Evolutionary conservation across 495 filamentous ascomycete species (phyloP), one percentile per base, ranked within the genome.

Genomic region (Aspergillus wentii): DNA sequence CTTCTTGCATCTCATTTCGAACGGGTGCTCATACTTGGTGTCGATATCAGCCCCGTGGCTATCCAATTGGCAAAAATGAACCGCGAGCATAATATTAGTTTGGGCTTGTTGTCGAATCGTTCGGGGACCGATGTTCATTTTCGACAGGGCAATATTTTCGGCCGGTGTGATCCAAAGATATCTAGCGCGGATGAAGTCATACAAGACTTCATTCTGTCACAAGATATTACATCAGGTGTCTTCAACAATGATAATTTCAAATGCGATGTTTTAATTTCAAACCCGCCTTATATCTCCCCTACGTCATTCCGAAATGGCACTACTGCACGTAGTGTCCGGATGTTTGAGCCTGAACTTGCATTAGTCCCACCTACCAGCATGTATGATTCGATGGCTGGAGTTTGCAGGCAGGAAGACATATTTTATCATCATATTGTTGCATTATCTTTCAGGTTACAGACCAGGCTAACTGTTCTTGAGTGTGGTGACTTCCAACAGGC

Each of bases 271-370:
- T 55, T 98, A 0, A 76, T 88, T 21, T 79, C 83, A 4, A 98
- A 98, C 59, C 92, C 92, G 8, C 92, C 92, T 0, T 97, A 98
- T 58, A 83, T 98, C 32, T 91, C 89, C 8, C 53, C 56, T 0
- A 13, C 35, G 0, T 65, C 68, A 1, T 94, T 84, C 46, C 44
- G 49, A 2, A 62, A 54, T 8, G 71, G 66, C 3, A 75, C 68
- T 0, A 88, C 84, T 0, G 64, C 71, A 0, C 76, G 83, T 30
- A 85, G 80, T 17, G 92, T 97, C 17, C 71, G 90, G 3, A 76
- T 75, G 14, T 85, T 75, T 54, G 92, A 98, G 61, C 92, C 92
- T 0, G 72, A 64, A 38, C 48, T 80, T 5, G 92, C 92, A 4
- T 62, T 97, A 5, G 85, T 96, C 1, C 90, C 85, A 4, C 51